Evolutionary conservation across 345 rosid species (phyloP).

Genomic region (Murraya koenigii): DNA sequence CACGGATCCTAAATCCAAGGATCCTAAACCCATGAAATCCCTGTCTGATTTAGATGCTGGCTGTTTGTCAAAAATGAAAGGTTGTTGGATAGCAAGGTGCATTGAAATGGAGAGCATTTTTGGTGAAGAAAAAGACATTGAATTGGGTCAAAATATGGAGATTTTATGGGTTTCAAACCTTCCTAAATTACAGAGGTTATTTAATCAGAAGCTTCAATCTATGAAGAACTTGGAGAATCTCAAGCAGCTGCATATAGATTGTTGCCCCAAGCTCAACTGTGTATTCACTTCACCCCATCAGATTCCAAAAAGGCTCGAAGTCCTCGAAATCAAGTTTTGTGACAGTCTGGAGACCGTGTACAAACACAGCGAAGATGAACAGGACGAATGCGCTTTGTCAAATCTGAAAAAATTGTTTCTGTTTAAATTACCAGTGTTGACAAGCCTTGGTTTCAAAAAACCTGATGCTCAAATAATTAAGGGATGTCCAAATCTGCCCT

Average conservation of each 20-base stretch:
- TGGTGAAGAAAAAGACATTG: slow-evolving; percentile 16
- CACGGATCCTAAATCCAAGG: slow-evolving; percentile 11
- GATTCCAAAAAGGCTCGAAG: slow-evolving; percentile 33
- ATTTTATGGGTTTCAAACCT: slow-evolving; percentile 39
- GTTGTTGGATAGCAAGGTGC: slow-evolving; percentile 44
- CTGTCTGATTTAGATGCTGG: slow-evolving; percentile 30
- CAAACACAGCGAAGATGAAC: not conserved
- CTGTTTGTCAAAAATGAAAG: slow-evolving; percentile 19
- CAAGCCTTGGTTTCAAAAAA: not conserved
- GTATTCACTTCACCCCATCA: slow-evolving; percentile 21
- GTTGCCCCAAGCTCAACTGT: slow-evolving; percentile 46
- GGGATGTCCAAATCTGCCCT: not conserved
- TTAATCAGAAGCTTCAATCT: slow-evolving; percentile 4
- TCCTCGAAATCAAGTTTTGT: slow-evolving; percentile 40
- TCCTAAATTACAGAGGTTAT: slow-evolving; percentile 26
- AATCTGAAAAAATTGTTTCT: not conserved
- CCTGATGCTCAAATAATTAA: not conserved
- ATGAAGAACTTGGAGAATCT: slow-evolving; percentile 28
- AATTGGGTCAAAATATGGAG: slow-evolving; percentile 28
- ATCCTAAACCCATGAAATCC: slow-evolving; percentile 15
- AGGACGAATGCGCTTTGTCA: not conserved
- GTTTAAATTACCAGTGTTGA: not conserved
- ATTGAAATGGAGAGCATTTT: slow-evolving; percentile 24
- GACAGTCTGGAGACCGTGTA: slow-evolving; percentile 33
- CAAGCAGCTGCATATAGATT: slow-evolving; percentile 38